Percentiles rank a stretch among this genome's conserved stretches.
Conservation (phyloP, 805 yeast genomes). For the Candida incommunis region DNA sequence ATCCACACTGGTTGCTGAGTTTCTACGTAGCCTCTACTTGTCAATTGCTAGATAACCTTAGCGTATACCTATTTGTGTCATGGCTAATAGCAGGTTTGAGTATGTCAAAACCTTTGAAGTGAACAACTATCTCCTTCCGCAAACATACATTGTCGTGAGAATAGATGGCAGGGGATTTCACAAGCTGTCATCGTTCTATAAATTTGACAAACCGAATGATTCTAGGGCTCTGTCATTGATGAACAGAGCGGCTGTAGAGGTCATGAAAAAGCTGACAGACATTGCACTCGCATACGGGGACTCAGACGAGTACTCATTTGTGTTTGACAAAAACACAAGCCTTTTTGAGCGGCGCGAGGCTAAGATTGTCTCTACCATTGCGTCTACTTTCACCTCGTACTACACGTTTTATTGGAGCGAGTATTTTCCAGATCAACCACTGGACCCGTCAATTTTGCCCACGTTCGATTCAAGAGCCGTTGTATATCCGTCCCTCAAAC, state of each 20-base stretch:
- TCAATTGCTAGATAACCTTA: background rate
- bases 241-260: slow-evolving; percentile 62
- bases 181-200: slow-evolving; percentile 51
- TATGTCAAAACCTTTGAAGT: slow-evolving; percentile 75
- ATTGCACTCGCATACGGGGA: slow-evolving; percentile 81
- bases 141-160: slow-evolving; percentile 68
- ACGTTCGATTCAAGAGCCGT: slow-evolving; percentile 89
- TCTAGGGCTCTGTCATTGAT: slow-evolving; percentile 57
- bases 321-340: slow-evolving; percentile 46
- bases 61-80: slow-evolving; percentile 4
- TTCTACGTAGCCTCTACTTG: no score
- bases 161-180: slow-evolving; percentile 94
- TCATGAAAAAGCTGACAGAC: slow-evolving; percentile 56
- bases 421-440: slow-evolving; percentile 36
- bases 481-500: slow-evolving; percentile 50
- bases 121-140: slow-evolving; percentile 59
- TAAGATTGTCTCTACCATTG: slow-evolving; percentile 70
- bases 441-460: slow-evolving; percentile 48
- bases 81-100: slow-evolving; percentile 79
- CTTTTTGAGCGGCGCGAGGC: slow-evolving; percentile 73
- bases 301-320: slow-evolving; percentile 85
- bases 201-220: slow-evolving; percentile 84
- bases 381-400: slow-evolving; percentile 65
- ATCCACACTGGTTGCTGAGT: no score
- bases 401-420: slow-evolving; percentile 57